phyloP scores from a whole-genome alignment of 2,329 filamentous ascomycete genomes.

The Grosmannia penicillata region DNA sequence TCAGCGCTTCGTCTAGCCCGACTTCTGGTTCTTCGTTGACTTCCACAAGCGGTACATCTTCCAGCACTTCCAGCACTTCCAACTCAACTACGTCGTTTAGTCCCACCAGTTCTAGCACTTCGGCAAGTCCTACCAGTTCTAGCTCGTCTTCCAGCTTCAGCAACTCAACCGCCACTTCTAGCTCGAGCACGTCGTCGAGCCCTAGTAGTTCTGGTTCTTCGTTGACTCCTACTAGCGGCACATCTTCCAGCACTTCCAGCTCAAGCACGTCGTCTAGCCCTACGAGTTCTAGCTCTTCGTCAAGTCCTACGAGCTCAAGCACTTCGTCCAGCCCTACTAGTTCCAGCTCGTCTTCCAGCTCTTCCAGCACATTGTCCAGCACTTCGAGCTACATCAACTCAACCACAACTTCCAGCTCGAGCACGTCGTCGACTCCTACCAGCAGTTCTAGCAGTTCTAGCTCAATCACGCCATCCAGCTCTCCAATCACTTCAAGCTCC shows the following conservation, averaged over 20 bases:
- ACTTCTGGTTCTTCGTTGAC: too few relatives aligned
- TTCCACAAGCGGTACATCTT: background rate
- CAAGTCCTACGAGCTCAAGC: background rate
- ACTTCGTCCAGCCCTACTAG: background rate
- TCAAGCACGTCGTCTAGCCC: background rate
- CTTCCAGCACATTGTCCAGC: background rate
- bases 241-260: background rate
- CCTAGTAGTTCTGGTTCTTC: too few relatives aligned
- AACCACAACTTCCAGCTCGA: background rate
- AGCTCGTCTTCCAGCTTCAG: background rate
- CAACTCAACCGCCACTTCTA: background rate
- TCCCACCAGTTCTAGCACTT: background rate
- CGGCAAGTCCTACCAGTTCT: background rate
- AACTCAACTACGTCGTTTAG: background rate
- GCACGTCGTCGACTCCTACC: background rate
- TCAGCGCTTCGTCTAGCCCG: background rate
- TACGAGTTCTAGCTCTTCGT: background rate
- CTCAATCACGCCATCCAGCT: background rate
- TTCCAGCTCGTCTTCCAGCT: background rate
- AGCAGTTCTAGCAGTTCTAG: background rate
- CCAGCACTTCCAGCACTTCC: background rate
- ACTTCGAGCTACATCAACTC: background rate
- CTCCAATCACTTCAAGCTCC: background rate
- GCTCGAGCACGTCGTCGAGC: too few relatives aligned
- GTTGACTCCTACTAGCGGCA: background rate